phyloP scores from a whole-genome alignment of 2,329 filamentous ascomycete genomes.

The Didymella sp. region DNA sequence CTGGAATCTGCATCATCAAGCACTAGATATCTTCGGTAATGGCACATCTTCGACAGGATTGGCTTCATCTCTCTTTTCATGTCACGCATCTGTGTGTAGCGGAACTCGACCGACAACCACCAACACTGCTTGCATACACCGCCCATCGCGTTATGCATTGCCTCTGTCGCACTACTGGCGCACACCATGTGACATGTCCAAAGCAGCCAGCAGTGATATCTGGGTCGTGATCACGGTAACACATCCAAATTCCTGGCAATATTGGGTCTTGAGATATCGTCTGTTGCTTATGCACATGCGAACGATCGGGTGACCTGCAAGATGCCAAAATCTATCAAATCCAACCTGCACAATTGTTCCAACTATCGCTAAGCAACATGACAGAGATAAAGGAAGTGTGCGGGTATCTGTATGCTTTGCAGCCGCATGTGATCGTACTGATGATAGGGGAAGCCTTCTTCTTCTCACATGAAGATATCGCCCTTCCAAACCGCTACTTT shows the following conservation, averaged over 20 bases:
- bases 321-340: background rate
- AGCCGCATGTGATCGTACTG: background rate
- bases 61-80: background rate
- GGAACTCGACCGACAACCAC: background rate
- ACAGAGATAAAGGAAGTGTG: background rate
- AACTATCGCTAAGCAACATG: background rate
- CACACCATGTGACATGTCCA: background rate
- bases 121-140: background rate
- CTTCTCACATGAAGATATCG: slow-evolving; percentile 13
- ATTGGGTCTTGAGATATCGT: background rate
- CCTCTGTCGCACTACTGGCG: background rate
- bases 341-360: background rate
- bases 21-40: background rate
- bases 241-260: background rate
- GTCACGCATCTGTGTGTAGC: background rate
- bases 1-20: background rate
- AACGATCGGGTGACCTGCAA: background rate
- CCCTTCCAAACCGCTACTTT: slow-evolving; percentile 8
- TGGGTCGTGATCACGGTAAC: background rate
- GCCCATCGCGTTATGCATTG: background rate
- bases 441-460: background rate
- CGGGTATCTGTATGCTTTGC: background rate
- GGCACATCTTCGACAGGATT: background rate
- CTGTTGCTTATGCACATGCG: background rate
- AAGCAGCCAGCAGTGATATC: background rate